These are phyloP conservation scores for Spathaspora girioi DNA, from an alignment of 805 yeast species.

Conservation along the genomic window DNA sequence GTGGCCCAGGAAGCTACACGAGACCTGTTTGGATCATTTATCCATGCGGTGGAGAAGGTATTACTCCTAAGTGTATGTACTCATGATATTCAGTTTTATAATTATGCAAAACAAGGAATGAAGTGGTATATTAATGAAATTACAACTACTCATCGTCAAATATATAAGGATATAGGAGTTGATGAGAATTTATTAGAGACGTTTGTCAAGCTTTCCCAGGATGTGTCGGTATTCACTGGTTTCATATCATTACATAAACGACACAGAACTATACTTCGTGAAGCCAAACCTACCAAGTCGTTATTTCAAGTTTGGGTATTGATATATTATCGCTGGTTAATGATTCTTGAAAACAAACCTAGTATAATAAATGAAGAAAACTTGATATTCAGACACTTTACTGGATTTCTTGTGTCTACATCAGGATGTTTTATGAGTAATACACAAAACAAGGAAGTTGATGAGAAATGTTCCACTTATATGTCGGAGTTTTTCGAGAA, in stretches of 20 bases:
- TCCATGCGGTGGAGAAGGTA: constrained; percentile 33
- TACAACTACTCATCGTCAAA: constrained; percentile 1
- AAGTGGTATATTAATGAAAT: constrained; percentile 24
- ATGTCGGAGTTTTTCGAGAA: constrained; percentile 48
- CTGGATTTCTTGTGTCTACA: constrained; percentile 70
- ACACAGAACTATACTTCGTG: constrained; percentile 38
- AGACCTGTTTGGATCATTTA: constrained; percentile 6
- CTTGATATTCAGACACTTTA: constrained; percentile 56
- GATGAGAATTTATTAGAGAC: constrained; percentile 23
- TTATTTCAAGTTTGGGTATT: constrained; percentile 37
- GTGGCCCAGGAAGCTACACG: constrained; percentile 9
- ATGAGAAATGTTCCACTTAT: constrained; percentile 27
- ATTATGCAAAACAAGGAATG: constrained; percentile 35
- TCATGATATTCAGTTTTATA: constrained; percentile 41
- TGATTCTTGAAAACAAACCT: constrained; percentile 21
- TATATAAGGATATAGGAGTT: constrained; percentile 3
- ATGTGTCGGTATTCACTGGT: constrained; percentile 60
- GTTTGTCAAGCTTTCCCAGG: constrained; percentile 42
- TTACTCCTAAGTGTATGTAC: constrained; percentile 38
- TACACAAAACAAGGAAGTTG: constrained; percentile 16
- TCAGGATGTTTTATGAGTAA: constrained; percentile 54
- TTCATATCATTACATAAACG: constrained; percentile 71
- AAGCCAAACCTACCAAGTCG: constrained; percentile 23
- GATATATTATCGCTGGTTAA: constrained; percentile 51
- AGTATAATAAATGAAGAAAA: constrained; percentile 32